Conservation (phyloP, 345 rosid species). For the Brassica incana region DNA sequence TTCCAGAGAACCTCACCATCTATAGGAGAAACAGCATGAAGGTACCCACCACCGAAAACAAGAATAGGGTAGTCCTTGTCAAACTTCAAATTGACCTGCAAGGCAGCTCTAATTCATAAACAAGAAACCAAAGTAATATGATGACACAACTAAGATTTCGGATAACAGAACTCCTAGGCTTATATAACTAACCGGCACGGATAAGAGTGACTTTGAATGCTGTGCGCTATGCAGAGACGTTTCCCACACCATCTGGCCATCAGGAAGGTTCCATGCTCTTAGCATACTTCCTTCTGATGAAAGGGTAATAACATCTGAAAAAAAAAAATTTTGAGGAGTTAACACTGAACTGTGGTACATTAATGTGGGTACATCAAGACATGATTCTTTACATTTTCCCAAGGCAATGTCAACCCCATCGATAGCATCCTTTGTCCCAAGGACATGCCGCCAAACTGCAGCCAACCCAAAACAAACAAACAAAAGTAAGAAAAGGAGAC, state of each 20-base stretch:
- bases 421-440: slow-evolving; percentile 65
- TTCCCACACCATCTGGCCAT: slow-evolving; percentile 99
- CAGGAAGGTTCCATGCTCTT: slow-evolving; percentile 99
- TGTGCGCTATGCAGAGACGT: slow-evolving; percentile 58
- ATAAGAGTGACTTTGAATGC: slow-evolving; percentile 60
- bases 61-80: slow-evolving; percentile 66
- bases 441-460: slow-evolving; percentile 96
- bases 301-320: slow-evolving; percentile 81
- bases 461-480: not conserved
- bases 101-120: slow-evolving; percentile 20
- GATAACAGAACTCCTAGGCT: slow-evolving; percentile 13
- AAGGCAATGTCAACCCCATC: slow-evolving; percentile 78
- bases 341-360: slow-evolving; percentile 8
- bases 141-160: slow-evolving; percentile 2
- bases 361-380: not conserved
- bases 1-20: slow-evolving; percentile 92
- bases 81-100: slow-evolving; percentile 65
- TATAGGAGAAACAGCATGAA: slow-evolving; percentile 80
- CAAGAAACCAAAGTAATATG: slow-evolving; percentile 2
- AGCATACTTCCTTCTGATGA: slow-evolving; percentile 76
- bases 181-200: slow-evolving; percentile 58
- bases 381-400: slow-evolving; percentile 71
- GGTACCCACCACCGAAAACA: slow-evolving; percentile 69
- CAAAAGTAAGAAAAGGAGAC: not conserved
- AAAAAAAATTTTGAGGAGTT: slow-evolving; percentile 9